A percentile compares a stretch with the other conserved stretches of the same genome.
These are phyloP conservation scores for Sclerotinia borealis DNA, from an alignment of 2,329 filamentous ascomycete species.

Conservation along the genomic window DNA sequence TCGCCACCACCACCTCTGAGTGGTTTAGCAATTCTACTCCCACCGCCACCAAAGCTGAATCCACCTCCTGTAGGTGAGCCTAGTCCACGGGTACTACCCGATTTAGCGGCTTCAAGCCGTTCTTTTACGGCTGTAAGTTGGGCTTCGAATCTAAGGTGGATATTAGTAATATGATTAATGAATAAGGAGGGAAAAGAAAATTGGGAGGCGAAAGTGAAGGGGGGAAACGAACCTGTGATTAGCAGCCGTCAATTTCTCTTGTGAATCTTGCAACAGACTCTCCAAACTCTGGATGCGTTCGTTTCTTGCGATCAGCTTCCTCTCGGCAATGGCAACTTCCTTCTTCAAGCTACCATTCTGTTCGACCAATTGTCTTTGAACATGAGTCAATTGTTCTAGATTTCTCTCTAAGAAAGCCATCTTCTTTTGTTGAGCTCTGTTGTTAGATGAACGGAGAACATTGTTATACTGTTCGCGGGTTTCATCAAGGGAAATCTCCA, in stretches of 20 bases:
- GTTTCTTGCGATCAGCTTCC: slow-evolving; percentile 92
- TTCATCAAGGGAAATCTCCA: slow-evolving; percentile 96
- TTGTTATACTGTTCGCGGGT: slow-evolving; percentile 99
- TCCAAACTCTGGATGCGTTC: slow-evolving; percentile 95
- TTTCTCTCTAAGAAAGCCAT: slow-evolving; percentile 99
- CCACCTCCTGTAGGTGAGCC: slow-evolving; percentile 55
- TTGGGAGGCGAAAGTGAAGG: slow-evolving; percentile 11
- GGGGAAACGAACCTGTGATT: slow-evolving; percentile 78
- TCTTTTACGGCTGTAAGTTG: slow-evolving; percentile 98
- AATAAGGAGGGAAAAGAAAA: neutral
- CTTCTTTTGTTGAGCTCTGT: slow-evolving; percentile 99
- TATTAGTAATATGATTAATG: slow-evolving; percentile 18
- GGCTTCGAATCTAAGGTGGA: slow-evolving; percentile 72
- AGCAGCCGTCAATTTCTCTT: slow-evolving; percentile 95
- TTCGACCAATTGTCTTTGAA: slow-evolving; percentile 95
- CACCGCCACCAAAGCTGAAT: slow-evolving; percentile 64
- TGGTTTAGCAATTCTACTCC: slow-evolving; percentile 64
- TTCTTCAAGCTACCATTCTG: slow-evolving; percentile 98
- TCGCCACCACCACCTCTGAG: slow-evolving; percentile 53
- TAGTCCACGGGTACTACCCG: slow-evolving; percentile 80
- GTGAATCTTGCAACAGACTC: slow-evolving; percentile 86
- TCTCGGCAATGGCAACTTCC: slow-evolving; percentile 96
- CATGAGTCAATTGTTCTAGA: slow-evolving; percentile 93
- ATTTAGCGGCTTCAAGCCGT: slow-evolving; percentile 90
- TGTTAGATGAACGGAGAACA: slow-evolving; percentile 92